Base-by-base conservation (phyloP, 2,329 filamentous ascomycete species). In the Chrysoporthe deuterocubensis region DNA sequence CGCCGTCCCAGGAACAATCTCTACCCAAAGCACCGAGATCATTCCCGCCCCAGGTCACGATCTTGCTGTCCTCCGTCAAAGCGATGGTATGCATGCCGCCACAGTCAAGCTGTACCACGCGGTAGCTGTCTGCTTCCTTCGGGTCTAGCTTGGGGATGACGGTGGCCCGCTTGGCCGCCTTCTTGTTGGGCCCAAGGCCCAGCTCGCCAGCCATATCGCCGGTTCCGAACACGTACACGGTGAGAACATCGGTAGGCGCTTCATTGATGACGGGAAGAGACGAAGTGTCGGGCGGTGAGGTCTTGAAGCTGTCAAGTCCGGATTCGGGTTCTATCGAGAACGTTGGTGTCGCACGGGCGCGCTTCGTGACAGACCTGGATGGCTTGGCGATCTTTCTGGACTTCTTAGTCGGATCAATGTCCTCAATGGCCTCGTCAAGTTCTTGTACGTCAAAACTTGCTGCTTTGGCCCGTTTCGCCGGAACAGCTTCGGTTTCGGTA, bases 31-130 rank as follows among this genome's bases (percentile, higher is more conserved):
- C 88, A 67, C 87, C 87, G 71, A 89, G 85, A 74, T 92, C 89
- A 75, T 91, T 91, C 67, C 91, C 89, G 69, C 89, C 89, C 89
- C 89, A 92, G 32, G 88, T 90, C 62, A 89, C 80, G 71, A 92
- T 87, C 75, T 86, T 85, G 78, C 89, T 89, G 75, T 91, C 87
- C 71, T 87, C 82, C 37, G 89, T 91, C 63, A 92, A 78, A 16
- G 88, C 89, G 70, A 89, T 79, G 64, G 83, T 84, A 77, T 92
- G 89, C 89, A 92, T 91, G 56, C 89, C 89, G 67, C 89, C 89
- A 60, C 86, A 82, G 67, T 87, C 87, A 65, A 91, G 76, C 74
- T 87, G 83, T 9, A 91, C 88, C 40, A 91, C 67, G 18, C 61
- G 64, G 60, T 70, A 70, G 2, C 43, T 66, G 34, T 54, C 67